Conservation (phyloP, 495 filamentous ascomycete species). For the Zalerion maritima region DNA sequence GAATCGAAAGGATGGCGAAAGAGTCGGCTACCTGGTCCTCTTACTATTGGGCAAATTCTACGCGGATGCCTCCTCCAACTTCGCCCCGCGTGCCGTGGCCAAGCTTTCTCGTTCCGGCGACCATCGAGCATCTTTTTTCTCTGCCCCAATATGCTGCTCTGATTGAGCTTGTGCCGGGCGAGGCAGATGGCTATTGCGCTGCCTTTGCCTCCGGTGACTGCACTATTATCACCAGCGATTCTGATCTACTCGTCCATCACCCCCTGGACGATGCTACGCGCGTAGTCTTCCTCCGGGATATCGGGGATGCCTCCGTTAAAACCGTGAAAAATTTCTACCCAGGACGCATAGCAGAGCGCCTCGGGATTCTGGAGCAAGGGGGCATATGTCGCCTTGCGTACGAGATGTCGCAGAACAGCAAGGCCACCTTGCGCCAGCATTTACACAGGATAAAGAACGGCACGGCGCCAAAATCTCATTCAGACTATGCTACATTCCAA, state of each 20-base stretch:
- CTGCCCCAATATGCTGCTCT: slow-evolving; percentile 30
- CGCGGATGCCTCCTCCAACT: slow-evolving; percentile 7
- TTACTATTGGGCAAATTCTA: slow-evolving; percentile 9
- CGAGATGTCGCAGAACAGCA: slow-evolving; percentile 19
- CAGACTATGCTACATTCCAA: too few relatives aligned
- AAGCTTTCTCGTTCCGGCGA: slow-evolving; percentile 51
- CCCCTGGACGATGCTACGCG: slow-evolving; percentile 38
- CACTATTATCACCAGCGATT: slow-evolving; percentile 51
- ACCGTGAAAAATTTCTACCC: slow-evolving; percentile 10
- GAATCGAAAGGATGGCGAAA: slow-evolving; percentile 33
- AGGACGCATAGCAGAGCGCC: slow-evolving; percentile 6
- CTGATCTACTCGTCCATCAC: slow-evolving; percentile 58
- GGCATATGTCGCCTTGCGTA: slow-evolving; percentile 22
- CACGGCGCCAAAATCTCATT: too few relatives aligned
- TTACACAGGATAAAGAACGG: slow-evolving; percentile 11
- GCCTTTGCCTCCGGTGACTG: too few relatives aligned
- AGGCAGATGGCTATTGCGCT: slow-evolving; percentile 59
- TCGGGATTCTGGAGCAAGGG: slow-evolving; percentile 7
- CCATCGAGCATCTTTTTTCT: slow-evolving; percentile 44
- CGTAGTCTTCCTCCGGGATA: slow-evolving; percentile 45
- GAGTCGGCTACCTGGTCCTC: not conserved
- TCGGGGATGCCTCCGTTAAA: too few relatives aligned
- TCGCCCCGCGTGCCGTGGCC: slow-evolving; percentile 32
- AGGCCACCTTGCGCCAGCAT: slow-evolving; percentile 17
- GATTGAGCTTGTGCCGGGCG: slow-evolving; percentile 46